Percentiles rank a stretch among this genome's conserved stretches.
These are phyloP conservation scores for Cercospora sp. DNA, from an alignment of 2,329 filamentous ascomycete genomes.

Conservation along the genomic window DNA sequence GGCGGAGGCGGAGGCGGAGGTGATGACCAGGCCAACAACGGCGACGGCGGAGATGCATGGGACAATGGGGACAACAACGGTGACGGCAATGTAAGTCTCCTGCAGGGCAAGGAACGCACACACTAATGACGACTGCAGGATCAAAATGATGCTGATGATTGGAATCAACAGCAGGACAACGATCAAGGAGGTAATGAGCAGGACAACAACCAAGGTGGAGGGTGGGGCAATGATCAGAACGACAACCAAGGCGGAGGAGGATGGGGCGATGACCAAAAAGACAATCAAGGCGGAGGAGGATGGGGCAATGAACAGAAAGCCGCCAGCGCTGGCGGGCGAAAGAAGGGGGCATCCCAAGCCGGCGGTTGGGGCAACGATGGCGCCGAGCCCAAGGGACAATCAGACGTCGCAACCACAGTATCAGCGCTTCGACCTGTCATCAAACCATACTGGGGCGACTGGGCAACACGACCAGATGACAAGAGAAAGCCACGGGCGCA, in stretches of 20 bases:
- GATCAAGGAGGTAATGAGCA: background rate
- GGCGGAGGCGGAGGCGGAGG: background rate
- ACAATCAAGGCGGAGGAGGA: conserved; percentile 2
- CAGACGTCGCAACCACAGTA: conserved; percentile 10
- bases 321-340: background rate
- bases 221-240: background rate
- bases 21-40: background rate
- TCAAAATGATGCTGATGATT: background rate
- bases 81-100: background rate
- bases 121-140: background rate
- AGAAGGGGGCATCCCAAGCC: conserved; percentile 5
- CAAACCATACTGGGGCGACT: conserved; percentile 39
- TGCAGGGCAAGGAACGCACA: background rate
- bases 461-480: conserved; percentile 22
- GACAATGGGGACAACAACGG: background rate
- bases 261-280: background rate
- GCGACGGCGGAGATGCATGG: background rate
- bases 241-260: conserved; percentile 6
- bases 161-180: background rate
- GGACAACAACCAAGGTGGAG: background rate
- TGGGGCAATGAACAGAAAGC: conserved; percentile 10
- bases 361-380: conserved; percentile 16
- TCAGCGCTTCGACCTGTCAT: conserved; percentile 25
- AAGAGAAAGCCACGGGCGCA: conserved; percentile 12
- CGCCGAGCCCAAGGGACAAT: background rate